Evolutionary conservation across 139 green algal species (phyloP).

Genomic region (Chloropicon primus): DNA sequence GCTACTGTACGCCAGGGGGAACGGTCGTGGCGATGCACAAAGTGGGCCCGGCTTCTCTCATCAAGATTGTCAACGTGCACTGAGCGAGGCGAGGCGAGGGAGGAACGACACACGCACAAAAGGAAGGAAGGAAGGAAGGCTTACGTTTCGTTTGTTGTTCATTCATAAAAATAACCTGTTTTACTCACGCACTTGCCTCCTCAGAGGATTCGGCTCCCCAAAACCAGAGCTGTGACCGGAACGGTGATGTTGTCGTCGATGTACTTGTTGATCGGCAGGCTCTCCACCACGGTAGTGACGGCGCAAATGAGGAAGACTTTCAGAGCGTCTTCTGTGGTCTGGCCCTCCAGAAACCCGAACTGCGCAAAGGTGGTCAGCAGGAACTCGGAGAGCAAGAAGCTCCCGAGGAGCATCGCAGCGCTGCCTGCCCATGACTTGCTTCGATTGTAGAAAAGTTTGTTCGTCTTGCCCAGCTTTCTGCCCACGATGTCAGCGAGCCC

Average conservation of each 20-base stretch:
- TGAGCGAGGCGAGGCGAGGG: background rate
- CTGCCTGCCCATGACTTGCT: slow-evolving; percentile 77
- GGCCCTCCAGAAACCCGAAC: background rate
- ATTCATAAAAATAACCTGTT: no score
- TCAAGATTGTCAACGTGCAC: background rate
- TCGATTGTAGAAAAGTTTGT: slow-evolving; percentile 66
- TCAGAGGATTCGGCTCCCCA: slow-evolving; percentile 16
- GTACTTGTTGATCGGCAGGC: slow-evolving; percentile 56
- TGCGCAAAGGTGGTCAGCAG: background rate
- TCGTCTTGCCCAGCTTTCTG: slow-evolving; percentile 38
- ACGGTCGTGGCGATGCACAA: background rate
- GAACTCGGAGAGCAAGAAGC: background rate
- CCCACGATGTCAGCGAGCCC: slow-evolving; percentile 86
- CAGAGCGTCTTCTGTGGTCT: background rate
- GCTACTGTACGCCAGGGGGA: background rate
- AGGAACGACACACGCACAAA: background rate
- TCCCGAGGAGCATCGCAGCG: slow-evolving; percentile 59
- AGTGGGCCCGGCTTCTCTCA: background rate
- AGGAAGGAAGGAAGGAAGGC: background rate
- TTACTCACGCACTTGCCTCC: background rate
- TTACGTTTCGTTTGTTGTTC: no score
- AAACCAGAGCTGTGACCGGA: slow-evolving; percentile 33
- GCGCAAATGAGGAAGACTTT: slow-evolving; percentile 28
- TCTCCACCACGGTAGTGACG: slow-evolving; percentile 59
- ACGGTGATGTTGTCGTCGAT: slow-evolving; percentile 92